A percentile compares a stretch with the other conserved stretches of the same genome.
These are phyloP conservation scores for Trypanosomatidae sp. DNA, from an alignment of 208 protist species.

Conservation along the genomic window DNA sequence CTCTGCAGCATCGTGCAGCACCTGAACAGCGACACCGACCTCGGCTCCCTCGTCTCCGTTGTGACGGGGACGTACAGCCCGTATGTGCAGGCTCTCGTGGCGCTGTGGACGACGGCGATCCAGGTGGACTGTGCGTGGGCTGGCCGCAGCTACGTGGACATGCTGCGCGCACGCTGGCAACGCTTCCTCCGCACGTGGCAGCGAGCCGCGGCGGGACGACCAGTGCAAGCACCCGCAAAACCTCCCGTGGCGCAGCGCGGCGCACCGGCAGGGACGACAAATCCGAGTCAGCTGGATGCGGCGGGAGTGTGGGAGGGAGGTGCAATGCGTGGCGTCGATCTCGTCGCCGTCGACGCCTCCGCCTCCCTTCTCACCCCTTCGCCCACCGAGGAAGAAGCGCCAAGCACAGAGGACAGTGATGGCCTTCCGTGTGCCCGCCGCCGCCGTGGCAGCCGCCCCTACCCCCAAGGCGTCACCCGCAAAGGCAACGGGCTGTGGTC, in stretches of 20 bases:
- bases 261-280: no score
- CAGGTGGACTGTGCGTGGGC: constrained; percentile 66
- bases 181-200: constrained; percentile 9
- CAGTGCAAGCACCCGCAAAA: no score
- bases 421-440: no score
- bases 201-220: background rate
- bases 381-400: no score
- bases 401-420: no score
- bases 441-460: no score
- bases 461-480: constrained; percentile 13
- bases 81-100: constrained; percentile 58
- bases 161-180: constrained; percentile 47
- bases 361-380: no score
- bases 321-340: no score
- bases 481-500: constrained; percentile 35
- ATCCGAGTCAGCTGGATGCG: no score
- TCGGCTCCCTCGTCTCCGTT: constrained; percentile 32
- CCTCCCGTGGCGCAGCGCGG: no score
- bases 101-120: constrained; percentile 58
- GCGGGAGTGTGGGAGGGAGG: no score
- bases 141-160: constrained; percentile 30
- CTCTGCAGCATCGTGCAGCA: constrained; percentile 59
- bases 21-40: constrained; percentile 21
- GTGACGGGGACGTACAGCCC: constrained; percentile 63
- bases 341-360: no score